These are phyloP conservation scores for Mrakia blollopis DNA, from an alignment of 768 basidiomycete species.

Conservation along the genomic window DNA sequence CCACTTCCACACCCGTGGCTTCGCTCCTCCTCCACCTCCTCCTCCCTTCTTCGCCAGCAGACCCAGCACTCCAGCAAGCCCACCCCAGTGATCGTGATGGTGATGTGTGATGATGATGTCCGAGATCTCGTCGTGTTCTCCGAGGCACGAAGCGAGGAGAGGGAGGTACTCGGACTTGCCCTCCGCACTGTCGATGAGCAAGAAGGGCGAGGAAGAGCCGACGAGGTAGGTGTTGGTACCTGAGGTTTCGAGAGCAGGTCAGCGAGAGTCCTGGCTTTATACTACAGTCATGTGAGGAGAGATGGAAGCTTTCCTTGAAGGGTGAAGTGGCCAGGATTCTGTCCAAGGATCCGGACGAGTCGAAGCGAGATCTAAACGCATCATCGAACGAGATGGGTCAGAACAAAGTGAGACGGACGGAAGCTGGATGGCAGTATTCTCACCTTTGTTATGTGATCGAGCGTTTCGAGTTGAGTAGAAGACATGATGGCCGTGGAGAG, in stretches of 20 bases:
- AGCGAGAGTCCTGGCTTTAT: not conserved
- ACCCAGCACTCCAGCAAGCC: conserved; percentile 63
- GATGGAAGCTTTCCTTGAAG: conserved; percentile 58
- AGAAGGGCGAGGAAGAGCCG: conserved; percentile 63
- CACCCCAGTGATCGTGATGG: conserved; percentile 80
- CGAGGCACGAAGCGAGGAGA: conserved; percentile 47
- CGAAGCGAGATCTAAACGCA: conserved; percentile 25
- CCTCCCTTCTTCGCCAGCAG: conserved; percentile 60
- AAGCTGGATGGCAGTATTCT: not conserved
- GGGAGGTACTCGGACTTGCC: conserved; percentile 64
- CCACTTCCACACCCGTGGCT: conserved; percentile 46
- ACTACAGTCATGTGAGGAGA: not conserved
- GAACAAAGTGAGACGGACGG: not conserved
- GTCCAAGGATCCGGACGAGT: conserved; percentile 34
- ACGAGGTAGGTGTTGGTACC: conserved; percentile 89
- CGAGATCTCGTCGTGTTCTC: conserved; percentile 51
- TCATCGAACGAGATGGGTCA: not conserved
- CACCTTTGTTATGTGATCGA: conserved; percentile 5
- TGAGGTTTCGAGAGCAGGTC: conserved; percentile 37
- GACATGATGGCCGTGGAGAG: not conserved
- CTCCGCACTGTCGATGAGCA: conserved; percentile 78
- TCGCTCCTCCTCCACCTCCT: conserved; percentile 47
- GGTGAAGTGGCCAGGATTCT: conserved; percentile 87
- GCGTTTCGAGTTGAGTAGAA: not conserved
- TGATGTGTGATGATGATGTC: conserved; percentile 90